Percentiles rank a stretch among this genome's conserved stretches.
These are phyloP conservation scores for Xylariaceae sp. DNA, from an alignment of 2,329 filamentous ascomycete genomes.

Conservation along the genomic window DNA sequence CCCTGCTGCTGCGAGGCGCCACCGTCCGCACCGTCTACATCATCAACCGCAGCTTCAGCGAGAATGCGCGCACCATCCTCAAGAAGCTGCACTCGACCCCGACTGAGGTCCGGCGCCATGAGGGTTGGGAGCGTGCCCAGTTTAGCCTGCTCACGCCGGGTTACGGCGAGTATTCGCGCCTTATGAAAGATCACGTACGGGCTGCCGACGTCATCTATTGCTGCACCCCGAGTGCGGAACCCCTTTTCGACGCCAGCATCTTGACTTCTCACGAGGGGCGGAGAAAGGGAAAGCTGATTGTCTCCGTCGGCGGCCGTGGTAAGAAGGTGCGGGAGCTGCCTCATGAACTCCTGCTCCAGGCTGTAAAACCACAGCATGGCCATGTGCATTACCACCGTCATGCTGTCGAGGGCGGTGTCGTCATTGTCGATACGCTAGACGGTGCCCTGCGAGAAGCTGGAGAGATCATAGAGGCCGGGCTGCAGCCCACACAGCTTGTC, in stretches of 20 bases:
- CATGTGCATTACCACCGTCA: constrained; percentile 60
- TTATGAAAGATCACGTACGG: constrained; percentile 64
- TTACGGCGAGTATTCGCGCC: constrained; percentile 59
- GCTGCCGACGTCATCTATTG: constrained; percentile 79
- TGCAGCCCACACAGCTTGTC: constrained; percentile 68
- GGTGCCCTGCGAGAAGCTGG: constrained; percentile 77
- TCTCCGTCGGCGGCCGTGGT: constrained; percentile 63
- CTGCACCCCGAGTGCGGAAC: constrained; percentile 68
- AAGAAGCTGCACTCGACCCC: constrained; percentile 39
- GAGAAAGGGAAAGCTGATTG: constrained; percentile 62
- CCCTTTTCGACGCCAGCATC: constrained; percentile 66
- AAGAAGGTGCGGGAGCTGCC: constrained; percentile 77
- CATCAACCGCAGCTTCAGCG: constrained; percentile 66
- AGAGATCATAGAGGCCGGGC: constrained; percentile 72
- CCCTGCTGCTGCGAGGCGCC: constrained; percentile 61
- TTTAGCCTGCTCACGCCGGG: constrained; percentile 62
- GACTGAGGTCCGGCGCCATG: constrained; percentile 36
- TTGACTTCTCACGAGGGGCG: constrained; percentile 65
- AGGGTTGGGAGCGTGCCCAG: constrained; percentile 59
- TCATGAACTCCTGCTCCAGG: constrained; percentile 63
- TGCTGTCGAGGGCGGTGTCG: constrained; percentile 54
- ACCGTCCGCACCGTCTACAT: constrained; percentile 77
- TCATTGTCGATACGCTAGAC: constrained; percentile 70
- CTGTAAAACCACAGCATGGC: constrained; percentile 34
- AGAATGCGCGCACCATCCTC: constrained; percentile 45